Conservation (phyloP, 345 rosid genomes). For the Pistacia vera region DNA sequence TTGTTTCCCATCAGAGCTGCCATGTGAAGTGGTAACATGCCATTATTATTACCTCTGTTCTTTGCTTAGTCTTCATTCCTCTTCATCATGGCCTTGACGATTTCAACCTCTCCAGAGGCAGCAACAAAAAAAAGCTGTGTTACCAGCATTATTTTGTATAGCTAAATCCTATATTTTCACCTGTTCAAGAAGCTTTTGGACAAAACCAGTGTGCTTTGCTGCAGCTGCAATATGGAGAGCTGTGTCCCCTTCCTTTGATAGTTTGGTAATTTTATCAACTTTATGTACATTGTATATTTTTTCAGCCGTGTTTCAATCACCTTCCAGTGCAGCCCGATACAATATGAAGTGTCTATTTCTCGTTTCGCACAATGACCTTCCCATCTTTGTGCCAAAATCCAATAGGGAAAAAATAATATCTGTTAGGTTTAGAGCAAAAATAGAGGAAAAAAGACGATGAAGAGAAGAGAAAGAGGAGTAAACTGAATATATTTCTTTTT, state of each 20-base stretch:
- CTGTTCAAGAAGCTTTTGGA: neutral
- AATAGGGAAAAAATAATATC: too few species aligned
- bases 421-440: too few species aligned
- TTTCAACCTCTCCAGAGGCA: constrained; percentile 7
- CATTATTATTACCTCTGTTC: too few species aligned
- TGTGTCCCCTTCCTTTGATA: constrained; percentile 12
- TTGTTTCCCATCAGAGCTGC: constrained; percentile 15
- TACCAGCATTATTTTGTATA: neutral
- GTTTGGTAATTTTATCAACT: neutral
- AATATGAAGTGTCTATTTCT: constrained; percentile 1
- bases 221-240: constrained; percentile 27
- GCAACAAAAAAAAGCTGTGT: constrained; percentile 19
- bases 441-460: too few species aligned
- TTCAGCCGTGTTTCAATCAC: neutral
- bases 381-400: too few species aligned
- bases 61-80: neutral
- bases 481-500: too few species aligned
- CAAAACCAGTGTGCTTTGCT: constrained; percentile 2
- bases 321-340: neutral
- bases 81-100: constrained; percentile 8
- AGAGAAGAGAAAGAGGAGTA: too few species aligned
- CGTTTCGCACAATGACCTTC: neutral
- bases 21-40: constrained; percentile 1
- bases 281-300: neutral
- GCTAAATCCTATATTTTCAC: neutral